Base-by-base conservation (phyloP, 805 yeast species). In the Pichia gijzeniarum region DNA sequence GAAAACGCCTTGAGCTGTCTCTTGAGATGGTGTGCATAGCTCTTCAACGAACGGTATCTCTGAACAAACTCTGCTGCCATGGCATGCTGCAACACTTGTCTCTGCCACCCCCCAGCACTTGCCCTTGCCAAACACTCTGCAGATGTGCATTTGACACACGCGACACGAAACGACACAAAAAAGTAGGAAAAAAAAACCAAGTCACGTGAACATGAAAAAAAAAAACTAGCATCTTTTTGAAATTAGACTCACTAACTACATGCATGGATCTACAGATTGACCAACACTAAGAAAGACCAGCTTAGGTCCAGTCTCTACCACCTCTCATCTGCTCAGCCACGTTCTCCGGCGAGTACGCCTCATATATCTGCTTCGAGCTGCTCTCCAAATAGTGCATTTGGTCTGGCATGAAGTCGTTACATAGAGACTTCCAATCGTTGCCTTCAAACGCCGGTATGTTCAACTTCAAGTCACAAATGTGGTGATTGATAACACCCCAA, bases 401-500 rank as follows among this genome's bases (percentile, higher is more conserved):
- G 7, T 53, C 61, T 27, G 48, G 41, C 38, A 63, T 61, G 43
- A 61, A 63, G 14, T 51, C 40, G 20, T 49, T 54, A 56, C 67
- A 63, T 36, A 62, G 34, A 3, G 41, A 5, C 7, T 37, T 48
- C 55, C 58, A 47, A 36, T 56, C 43, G 8, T 56, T 49, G 21
- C 41, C 34, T 20, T 56, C 59, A 41, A 60, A 55, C 20, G 51
- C 53, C 32, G 49, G 48, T 43, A 59, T 52, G 17, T 58, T 51
- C 17, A 57, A 43, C 21, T 48, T 53, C 45, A 55, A 49, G n/a
- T 56, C 60, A 56, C 69, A 64, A 20, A 64, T 49, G 31, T 64
- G 61, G 41, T 63, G 61, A 39, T 61, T 54, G 40, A 64, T 63
- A 18, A 57, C 59, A 39, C 53, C 53, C 69, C 69, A 64, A 33